Percentiles rank a stretch among this genome's conserved stretches.
These are phyloP conservation scores for Aspergillus fructus DNA, from an alignment of 2,329 filamentous ascomycete species.

Conservation along the genomic window DNA sequence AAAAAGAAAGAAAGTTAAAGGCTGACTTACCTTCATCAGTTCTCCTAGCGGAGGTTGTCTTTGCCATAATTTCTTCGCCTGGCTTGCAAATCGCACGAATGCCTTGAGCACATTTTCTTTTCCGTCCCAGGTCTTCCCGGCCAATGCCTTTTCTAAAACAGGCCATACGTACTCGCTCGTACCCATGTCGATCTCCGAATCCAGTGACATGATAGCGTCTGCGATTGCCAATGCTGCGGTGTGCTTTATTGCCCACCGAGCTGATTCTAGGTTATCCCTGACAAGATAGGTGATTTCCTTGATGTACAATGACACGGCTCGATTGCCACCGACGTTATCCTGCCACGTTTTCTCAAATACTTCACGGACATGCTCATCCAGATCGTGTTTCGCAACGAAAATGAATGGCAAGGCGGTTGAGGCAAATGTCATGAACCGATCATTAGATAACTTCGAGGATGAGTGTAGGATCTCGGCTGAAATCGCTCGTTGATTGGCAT, in stretches of 20 bases:
- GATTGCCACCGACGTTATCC: slow-evolving; percentile 81
- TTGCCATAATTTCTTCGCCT: slow-evolving; percentile 58
- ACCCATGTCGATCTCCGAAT: slow-evolving; percentile 54
- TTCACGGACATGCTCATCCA: slow-evolving; percentile 73
- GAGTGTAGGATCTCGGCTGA: slow-evolving; percentile 80
- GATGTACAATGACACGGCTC: slow-evolving; percentile 80
- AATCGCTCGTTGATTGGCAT: slow-evolving; percentile 71
- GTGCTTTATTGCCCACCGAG: slow-evolving; percentile 89
- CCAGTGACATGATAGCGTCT: slow-evolving; percentile 67
- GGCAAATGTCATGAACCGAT: slow-evolving; percentile 79
- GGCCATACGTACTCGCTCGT: slow-evolving; percentile 74
- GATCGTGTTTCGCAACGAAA: slow-evolving; percentile 84
- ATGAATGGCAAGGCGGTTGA: slow-evolving; percentile 77
- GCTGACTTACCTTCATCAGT: slow-evolving; percentile 62
- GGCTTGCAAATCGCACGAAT: slow-evolving; percentile 74
- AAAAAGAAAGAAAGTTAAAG: background rate
- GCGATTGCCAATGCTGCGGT: slow-evolving; percentile 79
- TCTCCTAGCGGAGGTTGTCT: slow-evolving; percentile 60
- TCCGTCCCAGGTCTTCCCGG: slow-evolving; percentile 87
- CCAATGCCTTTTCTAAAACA: slow-evolving; percentile 74
- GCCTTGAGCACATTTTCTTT: slow-evolving; percentile 83
- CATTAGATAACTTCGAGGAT: slow-evolving; percentile 81
- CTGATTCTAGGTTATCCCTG: slow-evolving; percentile 68
- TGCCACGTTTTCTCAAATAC: slow-evolving; percentile 85
- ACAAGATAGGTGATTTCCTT: slow-evolving; percentile 74